Conservation (phyloP, 306 rosid species). For the Arachis stenosperma region DNA sequence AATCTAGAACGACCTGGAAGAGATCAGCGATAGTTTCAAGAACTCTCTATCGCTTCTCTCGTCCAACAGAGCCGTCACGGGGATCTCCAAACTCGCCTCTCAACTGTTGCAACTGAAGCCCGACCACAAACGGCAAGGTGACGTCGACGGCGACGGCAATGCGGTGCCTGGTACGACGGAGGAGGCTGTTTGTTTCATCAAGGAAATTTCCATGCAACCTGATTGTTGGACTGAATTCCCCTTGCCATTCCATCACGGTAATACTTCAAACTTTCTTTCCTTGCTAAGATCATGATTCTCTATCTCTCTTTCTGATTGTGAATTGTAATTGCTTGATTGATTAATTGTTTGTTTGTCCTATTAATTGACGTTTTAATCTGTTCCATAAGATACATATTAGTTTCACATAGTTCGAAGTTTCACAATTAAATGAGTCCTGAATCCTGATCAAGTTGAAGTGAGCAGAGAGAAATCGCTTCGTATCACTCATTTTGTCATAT, state of each 20-base stretch:
- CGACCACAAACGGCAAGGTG: slow-evolving; percentile 33
- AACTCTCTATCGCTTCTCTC: slow-evolving; percentile 78
- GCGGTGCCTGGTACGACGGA: slow-evolving; percentile 70
- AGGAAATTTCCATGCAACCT: slow-evolving; percentile 60
- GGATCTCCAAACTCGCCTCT: slow-evolving; percentile 77
- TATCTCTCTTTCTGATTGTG: background rate
- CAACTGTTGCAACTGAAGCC: slow-evolving; percentile 54
- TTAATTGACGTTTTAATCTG: slow-evolving; percentile 8
- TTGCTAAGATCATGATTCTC: slow-evolving; percentile 10
- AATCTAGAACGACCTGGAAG: slow-evolving; percentile 84
- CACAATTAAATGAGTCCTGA: background rate
- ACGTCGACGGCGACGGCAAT: slow-evolving; percentile 37
- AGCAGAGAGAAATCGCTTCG: slow-evolving; percentile 8
- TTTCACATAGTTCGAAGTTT: slow-evolving; percentile 1
- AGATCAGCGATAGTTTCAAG: slow-evolving; percentile 82
- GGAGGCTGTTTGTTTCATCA: slow-evolving; percentile 71
- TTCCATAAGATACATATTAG: background rate
- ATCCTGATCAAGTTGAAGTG: background rate
- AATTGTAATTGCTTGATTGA: slow-evolving; percentile 8
- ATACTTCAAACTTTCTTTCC: background rate
- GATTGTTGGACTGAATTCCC: slow-evolving; percentile 93
- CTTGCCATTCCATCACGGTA: slow-evolving; percentile 68
- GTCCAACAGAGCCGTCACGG: slow-evolving; percentile 68
- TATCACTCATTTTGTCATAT: slow-evolving; percentile 22
- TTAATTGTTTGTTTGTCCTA: background rate